Evolutionary conservation across 768 basidiomycete species (phyloP).

Genomic region (Lactifluus volemus): DNA sequence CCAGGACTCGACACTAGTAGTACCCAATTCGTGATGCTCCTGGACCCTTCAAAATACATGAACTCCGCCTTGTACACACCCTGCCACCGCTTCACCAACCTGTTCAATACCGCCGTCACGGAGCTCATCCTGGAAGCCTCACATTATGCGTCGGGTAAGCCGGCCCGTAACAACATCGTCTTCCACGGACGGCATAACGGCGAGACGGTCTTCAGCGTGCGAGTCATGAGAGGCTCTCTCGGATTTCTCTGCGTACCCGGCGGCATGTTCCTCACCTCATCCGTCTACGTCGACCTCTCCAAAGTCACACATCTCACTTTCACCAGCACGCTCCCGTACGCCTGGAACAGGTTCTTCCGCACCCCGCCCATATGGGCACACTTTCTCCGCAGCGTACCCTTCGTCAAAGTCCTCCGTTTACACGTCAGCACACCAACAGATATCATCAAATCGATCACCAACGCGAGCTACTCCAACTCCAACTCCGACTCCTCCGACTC

Average conservation of each 20-base stretch:
- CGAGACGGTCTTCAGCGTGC: constrained; percentile 8
- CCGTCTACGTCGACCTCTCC: background rate
- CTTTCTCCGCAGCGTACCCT: background rate
- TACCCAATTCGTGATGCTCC: constrained; percentile 2
- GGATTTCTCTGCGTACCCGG: background rate
- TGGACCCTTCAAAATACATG: background rate
- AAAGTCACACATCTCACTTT: constrained; percentile 9
- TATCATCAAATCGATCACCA: background rate
- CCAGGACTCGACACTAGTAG: background rate
- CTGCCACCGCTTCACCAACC: background rate
- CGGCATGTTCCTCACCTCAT: constrained; percentile 4
- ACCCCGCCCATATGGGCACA: background rate
- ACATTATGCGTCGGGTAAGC: background rate
- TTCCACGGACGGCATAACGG: background rate
- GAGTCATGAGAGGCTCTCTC: background rate
- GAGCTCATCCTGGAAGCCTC: constrained; percentile 8
- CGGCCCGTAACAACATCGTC: constrained; percentile 9
- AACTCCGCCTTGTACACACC: background rate
- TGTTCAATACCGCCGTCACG: background rate
- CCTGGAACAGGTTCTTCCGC: constrained; percentile 10
- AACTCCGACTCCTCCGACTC: background rate
- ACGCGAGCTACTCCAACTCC: background rate
- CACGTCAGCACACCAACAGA: background rate
- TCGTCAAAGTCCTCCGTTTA: background rate
- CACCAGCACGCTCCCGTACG: background rate